phyloP scores from a whole-genome alignment of 257 asterid genomes.

The Plantago elongata region DNA sequence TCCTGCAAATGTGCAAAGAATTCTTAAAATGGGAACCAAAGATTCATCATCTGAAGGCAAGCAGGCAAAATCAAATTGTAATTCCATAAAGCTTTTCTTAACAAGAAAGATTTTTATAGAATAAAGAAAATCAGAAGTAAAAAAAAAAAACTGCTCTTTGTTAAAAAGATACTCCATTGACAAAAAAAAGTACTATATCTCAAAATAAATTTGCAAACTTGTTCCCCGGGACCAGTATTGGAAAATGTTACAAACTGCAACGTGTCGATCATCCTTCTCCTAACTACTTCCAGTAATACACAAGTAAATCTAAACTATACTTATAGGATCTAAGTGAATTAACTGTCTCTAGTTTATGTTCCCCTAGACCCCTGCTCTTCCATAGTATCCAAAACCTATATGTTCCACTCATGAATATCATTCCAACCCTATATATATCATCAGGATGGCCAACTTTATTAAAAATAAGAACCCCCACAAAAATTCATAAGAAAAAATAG shows the following conservation, averaged over 20 bases:
- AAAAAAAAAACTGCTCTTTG: not conserved
- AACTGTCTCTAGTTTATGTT: not conserved
- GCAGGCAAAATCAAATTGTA: constrained; percentile 11
- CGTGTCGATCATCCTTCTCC: no score
- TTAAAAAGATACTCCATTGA: constrained; percentile 4
- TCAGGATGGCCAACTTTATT: not conserved
- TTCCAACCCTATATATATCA: not conserved
- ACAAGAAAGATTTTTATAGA: not conserved
- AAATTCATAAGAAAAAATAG: not conserved
- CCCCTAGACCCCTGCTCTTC: not conserved
- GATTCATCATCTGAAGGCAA: constrained; percentile 4
- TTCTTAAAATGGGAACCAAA: constrained; percentile 13
- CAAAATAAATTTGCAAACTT: no score
- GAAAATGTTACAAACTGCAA: not conserved
- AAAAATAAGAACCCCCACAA: not conserved
- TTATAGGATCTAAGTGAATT: not conserved
- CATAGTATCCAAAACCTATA: not conserved
- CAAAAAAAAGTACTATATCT: no score
- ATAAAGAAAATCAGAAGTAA: constrained; percentile 11
- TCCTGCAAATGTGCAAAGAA: constrained; percentile 48
- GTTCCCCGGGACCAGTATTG: no score
- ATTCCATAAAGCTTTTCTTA: constrained; percentile 2
- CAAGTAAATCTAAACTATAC: not conserved
- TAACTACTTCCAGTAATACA: not conserved
- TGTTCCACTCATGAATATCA: not conserved